Percentiles rank a stretch among this genome's conserved stretches.
phyloP scores from a whole-genome alignment of 202 grass and related monocot species.

The Bolboschoenoplectus hybrid region DNA sequence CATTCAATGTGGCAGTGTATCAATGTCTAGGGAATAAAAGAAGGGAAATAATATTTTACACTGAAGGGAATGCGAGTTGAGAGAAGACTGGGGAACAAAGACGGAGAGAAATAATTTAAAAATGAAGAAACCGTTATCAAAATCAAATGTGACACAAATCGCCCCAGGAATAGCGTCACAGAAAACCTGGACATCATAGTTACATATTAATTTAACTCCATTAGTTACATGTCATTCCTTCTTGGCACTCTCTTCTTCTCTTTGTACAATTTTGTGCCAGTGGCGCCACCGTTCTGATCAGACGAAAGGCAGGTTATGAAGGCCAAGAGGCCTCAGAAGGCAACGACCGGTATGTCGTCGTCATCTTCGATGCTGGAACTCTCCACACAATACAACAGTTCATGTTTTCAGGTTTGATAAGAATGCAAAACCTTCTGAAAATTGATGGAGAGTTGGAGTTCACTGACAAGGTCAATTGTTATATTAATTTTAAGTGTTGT shows the following conservation, averaged over 20 bases:
- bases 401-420: conserved; percentile 53
- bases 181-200: too few relatives aligned
- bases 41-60: too few relatives aligned
- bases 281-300: background rate
- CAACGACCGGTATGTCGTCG: conserved; percentile 41
- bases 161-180: too few relatives aligned
- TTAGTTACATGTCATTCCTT: background rate
- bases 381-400: conserved; percentile 44
- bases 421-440: conserved; percentile 37
- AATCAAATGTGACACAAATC: too few relatives aligned
- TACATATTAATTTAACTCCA: too few relatives aligned
- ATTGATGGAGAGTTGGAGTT: conserved; percentile 44
- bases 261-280: background rate
- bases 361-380: conserved; percentile 54
- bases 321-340: background rate
- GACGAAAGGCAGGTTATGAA: conserved; percentile 10
- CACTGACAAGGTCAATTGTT: conserved; percentile 1
- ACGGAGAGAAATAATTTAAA: too few relatives aligned
- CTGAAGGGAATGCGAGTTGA: too few relatives aligned
- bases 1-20: too few relatives aligned
- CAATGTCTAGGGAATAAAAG: too few relatives aligned
- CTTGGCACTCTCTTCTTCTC: conserved; percentile 40
- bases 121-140: too few relatives aligned
- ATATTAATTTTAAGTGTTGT: background rate
- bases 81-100: too few relatives aligned